Evolutionary conservation across 2,329 filamentous ascomycete species (phyloP).

Genomic region (Aspergillus piperis): DNA sequence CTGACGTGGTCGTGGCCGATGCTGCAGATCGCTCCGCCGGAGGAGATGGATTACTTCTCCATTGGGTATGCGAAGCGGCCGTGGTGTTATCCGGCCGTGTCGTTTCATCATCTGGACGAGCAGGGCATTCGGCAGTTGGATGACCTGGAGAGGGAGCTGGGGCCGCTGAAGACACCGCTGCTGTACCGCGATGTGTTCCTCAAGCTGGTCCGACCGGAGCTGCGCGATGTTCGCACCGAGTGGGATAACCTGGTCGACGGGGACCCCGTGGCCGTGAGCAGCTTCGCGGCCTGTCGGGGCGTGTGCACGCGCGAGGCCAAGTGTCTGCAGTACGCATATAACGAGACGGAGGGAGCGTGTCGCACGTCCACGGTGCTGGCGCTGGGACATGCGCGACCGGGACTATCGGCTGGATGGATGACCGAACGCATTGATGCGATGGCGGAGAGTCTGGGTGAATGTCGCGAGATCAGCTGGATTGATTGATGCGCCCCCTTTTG

Average conservation of each 20-base stretch:
- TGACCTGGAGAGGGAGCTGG: conserved; percentile 37
- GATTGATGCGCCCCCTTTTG: neutral
- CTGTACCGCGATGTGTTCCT: conserved; percentile 14
- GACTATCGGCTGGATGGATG: conserved; percentile 14
- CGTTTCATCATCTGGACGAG: conserved; percentile 52
- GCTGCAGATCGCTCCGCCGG: conserved; percentile 41
- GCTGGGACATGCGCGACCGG: neutral
- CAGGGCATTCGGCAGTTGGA: conserved; percentile 45
- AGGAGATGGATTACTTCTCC: conserved; percentile 43
- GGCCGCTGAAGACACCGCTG: conserved; percentile 40
- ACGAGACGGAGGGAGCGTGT: neutral
- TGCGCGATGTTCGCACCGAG: neutral
- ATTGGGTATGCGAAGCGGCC: conserved; percentile 36
- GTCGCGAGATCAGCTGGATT: conserved; percentile 10
- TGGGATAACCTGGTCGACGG: conserved; percentile 15
- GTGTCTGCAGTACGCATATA: conserved; percentile 10
- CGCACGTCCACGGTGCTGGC: neutral
- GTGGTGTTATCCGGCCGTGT: conserved; percentile 52
- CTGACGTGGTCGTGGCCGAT: conserved; percentile 51
- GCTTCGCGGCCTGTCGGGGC: conserved; percentile 1
- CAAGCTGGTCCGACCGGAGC: conserved; percentile 1
- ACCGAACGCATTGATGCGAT: conserved; percentile 9
- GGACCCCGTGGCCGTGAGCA: neutral
- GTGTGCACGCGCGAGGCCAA: conserved; percentile 4
- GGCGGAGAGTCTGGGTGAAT: conserved; percentile 10